Evolutionary conservation across 768 basidiomycete species (phyloP).

Genomic region (Cyclocybe cylindracea): DNA sequence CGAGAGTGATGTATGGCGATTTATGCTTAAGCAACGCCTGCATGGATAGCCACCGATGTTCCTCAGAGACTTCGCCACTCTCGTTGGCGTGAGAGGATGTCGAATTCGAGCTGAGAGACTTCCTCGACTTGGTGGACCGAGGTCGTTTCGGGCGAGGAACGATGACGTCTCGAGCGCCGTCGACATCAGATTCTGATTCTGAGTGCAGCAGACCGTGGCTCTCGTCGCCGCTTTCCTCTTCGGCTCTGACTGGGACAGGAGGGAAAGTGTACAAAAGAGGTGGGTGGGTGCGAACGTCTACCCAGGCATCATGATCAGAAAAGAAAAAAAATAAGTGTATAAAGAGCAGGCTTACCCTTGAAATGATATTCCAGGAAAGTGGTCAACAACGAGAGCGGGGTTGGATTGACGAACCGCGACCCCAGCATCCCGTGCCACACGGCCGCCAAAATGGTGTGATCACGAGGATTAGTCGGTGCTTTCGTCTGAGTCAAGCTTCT

Average conservation of each 20-base stretch:
- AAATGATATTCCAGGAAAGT: constrained; percentile 63
- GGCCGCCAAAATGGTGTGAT: constrained; percentile 62
- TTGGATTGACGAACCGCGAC: constrained; percentile 65
- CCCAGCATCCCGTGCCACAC: constrained; percentile 73
- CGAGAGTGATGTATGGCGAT: constrained; percentile 49
- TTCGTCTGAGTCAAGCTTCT: constrained; percentile 31
- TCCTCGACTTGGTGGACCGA: constrained; percentile 17
- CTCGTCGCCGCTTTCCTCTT: constrained; percentile 10
- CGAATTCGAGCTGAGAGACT: constrained; percentile 18
- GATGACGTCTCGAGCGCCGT: constrained; percentile 38
- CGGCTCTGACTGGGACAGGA: constrained; percentile 27
- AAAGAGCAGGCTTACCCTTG: constrained; percentile 42
- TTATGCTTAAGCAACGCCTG: constrained; percentile 35
- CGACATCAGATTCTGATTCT: constrained; percentile 31
- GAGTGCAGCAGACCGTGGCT: constrained; percentile 1
- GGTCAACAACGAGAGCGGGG: constrained; percentile 61
- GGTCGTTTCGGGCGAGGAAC: constrained; percentile 27
- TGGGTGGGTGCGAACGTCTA: constrained; percentile 69
- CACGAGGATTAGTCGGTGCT: constrained; percentile 57
- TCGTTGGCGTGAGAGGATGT: constrained; percentile 11
- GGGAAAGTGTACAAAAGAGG: constrained; percentile 65
- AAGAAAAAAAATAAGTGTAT: constrained; percentile 2
- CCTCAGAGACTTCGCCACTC: constrained; percentile 19
- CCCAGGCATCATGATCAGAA: not conserved
- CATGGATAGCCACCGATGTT: constrained; percentile 35